phyloP scores from a whole-genome alignment of 495 filamentous ascomycete genomes.

The Penicillium canescens region DNA sequence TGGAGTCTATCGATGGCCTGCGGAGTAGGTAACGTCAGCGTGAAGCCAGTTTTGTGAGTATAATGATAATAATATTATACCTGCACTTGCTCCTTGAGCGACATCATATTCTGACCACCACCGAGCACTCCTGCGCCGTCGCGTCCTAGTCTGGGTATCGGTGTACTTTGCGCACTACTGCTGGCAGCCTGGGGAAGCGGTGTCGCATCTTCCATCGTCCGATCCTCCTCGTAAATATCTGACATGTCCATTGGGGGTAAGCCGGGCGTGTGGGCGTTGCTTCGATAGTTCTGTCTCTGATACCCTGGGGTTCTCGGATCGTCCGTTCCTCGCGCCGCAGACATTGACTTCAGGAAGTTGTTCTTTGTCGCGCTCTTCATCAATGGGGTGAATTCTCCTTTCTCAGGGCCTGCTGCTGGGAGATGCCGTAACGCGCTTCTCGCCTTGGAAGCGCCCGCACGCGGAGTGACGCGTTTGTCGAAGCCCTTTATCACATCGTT shows the following conservation, averaged over 20 bases:
- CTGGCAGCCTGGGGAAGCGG: conserved; percentile 70
- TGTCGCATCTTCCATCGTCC: conserved; percentile 57
- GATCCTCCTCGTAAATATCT: conserved; percentile 64
- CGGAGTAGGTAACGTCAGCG: conserved; percentile 14
- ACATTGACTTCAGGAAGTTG: conserved; percentile 61
- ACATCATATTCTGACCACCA: conserved; percentile 77
- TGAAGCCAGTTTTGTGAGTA: not conserved
- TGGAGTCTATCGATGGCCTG: conserved; percentile 89
- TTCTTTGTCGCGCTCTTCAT: conserved; percentile 88
- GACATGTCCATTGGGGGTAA: conserved; percentile 62
- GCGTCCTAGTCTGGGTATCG: conserved; percentile 63
- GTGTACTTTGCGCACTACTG: conserved; percentile 80
- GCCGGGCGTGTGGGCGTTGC: conserved; percentile 62
- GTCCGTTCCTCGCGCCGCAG: conserved; percentile 52
- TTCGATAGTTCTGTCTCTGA: conserved; percentile 58
- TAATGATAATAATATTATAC: conserved; percentile 41
- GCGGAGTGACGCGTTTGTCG: conserved; percentile 69
- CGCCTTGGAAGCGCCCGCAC: conserved; percentile 49
- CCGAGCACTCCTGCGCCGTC: conserved; percentile 63
- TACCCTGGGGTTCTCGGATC: conserved; percentile 69
- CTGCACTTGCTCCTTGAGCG: conserved; percentile 90
- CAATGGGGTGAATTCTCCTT: conserved; percentile 88
- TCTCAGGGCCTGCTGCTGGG: conserved; percentile 56
- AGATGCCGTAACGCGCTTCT: conserved; percentile 64
- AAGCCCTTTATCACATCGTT: conserved; percentile 69